phyloP scores from a whole-genome alignment of 768 basidiomycete genomes.

The Leccinum variicolor region DNA sequence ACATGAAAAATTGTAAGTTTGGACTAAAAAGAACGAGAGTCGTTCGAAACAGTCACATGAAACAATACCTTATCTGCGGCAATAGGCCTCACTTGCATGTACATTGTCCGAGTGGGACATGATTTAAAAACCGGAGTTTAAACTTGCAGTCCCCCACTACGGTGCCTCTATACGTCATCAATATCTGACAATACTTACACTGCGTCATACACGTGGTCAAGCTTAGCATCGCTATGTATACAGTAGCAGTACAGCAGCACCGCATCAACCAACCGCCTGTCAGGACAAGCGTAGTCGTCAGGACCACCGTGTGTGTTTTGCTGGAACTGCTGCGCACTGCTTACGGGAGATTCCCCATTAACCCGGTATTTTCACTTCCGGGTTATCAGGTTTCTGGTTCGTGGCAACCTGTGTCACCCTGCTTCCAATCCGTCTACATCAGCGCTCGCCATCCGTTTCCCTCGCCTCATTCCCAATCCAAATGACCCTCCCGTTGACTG shows the following conservation, averaged over 20 bases:
- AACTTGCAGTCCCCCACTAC: no score
- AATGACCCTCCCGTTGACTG: conserved; percentile 25
- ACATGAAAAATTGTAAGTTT: neutral
- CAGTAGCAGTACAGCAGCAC: no score
- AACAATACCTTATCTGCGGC: no score
- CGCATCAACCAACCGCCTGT: no score
- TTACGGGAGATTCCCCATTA: neutral
- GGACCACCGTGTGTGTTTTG: neutral
- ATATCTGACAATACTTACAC: no score
- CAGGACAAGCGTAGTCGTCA: no score
- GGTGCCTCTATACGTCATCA: no score
- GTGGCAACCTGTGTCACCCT: neutral
- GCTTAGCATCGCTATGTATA: no score
- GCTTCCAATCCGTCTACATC: neutral
- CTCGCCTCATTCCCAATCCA: neutral
- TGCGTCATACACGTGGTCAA: no score
- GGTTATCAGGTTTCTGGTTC: neutral
- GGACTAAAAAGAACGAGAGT: neutral
- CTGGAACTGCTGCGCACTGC: neutral
- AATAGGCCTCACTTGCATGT: no score
- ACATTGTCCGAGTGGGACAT: no score
- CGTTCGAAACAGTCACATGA: neutral
- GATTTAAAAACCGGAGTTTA: no score
- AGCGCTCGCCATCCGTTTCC: neutral
- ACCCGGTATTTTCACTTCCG: neutral